phyloP scores from a whole-genome alignment of 257 asterid species.

The Plantago elongata region DNA sequence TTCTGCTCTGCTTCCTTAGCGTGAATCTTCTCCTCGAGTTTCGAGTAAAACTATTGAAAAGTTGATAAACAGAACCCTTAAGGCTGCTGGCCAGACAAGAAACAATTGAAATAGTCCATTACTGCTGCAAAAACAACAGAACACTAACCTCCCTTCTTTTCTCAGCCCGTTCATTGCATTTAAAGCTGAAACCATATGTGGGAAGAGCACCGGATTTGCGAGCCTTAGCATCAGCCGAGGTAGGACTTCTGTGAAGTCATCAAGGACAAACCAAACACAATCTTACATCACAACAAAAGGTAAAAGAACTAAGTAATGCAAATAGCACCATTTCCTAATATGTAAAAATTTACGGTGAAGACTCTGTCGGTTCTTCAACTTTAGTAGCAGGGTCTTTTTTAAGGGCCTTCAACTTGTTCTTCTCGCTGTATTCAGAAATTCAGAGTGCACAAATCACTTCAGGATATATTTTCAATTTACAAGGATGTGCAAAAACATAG shows the following conservation, averaged over 20 bases:
- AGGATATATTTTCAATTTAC: background rate
- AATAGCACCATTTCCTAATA: no score
- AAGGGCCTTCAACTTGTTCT: slow-evolving; percentile 32
- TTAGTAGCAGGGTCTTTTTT: slow-evolving; percentile 31
- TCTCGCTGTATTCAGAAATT: slow-evolving; percentile 36
- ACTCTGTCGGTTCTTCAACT: slow-evolving; percentile 33
- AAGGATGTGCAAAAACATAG: background rate
- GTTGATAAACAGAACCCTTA: slow-evolving; percentile 13
- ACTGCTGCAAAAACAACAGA: slow-evolving; percentile 10
- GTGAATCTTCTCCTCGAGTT: slow-evolving; percentile 89
- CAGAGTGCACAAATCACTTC: slow-evolving; percentile 15
- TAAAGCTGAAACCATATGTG: slow-evolving; percentile 69
- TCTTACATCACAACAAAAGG: slow-evolving; percentile 7
- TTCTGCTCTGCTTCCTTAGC: slow-evolving; percentile 86
- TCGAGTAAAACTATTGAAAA: slow-evolving; percentile 64
- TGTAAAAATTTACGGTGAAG: slow-evolving; percentile 27
- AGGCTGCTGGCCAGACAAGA: slow-evolving; percentile 10
- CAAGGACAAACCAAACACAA: slow-evolving; percentile 40
- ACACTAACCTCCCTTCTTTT: slow-evolving; percentile 79
- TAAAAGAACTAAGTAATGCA: background rate
- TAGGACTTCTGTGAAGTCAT: slow-evolving; percentile 51
- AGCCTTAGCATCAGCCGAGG: slow-evolving; percentile 55
- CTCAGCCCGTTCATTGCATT: slow-evolving; percentile 95
- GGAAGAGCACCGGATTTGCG: slow-evolving; percentile 74
- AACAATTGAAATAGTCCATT: background rate